These are phyloP conservation scores for Tolypocladium album DNA, from an alignment of 2,329 filamentous ascomycete genomes.

Conservation along the genomic window DNA sequence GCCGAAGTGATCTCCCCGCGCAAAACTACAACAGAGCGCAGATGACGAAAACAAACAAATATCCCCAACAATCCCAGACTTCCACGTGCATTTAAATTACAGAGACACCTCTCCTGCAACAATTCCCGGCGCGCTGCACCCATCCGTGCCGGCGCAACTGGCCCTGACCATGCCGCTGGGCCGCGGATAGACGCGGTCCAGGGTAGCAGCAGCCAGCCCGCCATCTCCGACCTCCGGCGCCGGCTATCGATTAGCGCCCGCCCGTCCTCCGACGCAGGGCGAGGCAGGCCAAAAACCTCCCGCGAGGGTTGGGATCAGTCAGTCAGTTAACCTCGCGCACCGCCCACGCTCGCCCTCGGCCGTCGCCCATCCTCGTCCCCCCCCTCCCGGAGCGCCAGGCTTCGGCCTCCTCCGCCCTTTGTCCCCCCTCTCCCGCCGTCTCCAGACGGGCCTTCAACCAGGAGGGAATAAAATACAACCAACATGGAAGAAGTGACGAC, in stretches of 20 bases:
- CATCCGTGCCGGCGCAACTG: background rate
- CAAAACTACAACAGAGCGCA: no score
- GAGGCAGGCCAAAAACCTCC: background rate
- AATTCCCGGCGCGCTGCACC: background rate
- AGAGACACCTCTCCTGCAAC: accelerated
- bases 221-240: background rate
- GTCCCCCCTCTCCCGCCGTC: background rate
- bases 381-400: background rate
- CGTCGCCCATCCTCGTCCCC: background rate
- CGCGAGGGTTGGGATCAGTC: background rate
- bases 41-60: no score
- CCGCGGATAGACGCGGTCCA: background rate
- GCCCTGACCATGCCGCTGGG: background rate
- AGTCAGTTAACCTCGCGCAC: background rate
- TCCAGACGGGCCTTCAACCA: background rate
- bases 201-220: constrained; percentile 5
- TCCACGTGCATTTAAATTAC: no score
- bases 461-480: no score
- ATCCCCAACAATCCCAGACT: no score
- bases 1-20: no score
- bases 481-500: no score
- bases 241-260: background rate
- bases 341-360: background rate
- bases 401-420: background rate
- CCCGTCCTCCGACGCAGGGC: background rate